Evolutionary conservation across 805 yeast genomes (phyloP), one percentile per base, ranked within the genome.

Genomic region (Cyberlindnera samutprakarnensis): DNA sequence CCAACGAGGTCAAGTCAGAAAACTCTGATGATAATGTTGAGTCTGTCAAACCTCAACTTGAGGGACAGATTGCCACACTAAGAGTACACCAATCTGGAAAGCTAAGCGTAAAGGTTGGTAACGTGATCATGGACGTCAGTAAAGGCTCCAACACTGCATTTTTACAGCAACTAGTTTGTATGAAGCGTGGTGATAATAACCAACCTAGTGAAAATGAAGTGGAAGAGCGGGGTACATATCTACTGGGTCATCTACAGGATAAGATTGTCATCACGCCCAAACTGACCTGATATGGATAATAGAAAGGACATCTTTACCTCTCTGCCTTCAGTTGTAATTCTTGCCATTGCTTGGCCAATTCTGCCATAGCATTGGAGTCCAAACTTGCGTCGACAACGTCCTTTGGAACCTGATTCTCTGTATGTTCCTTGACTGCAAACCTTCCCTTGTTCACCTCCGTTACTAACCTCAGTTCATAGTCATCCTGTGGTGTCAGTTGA

Each of bases 161-260:
- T 40, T 57, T 81, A 18, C 96, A 90, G 53, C 90, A 85, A 37
- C 63, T 84, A 8, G 73, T 80, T 14, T 42, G 78, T 64, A 97
- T 92, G 51, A 92, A 92, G 71, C n/a, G n/a, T n/a, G n/a, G n/a
- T n/a, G n/a, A n/a, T n/a, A 86, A 84, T 85, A 86, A 59, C 79
- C 92, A 35, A 11, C 56, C 57, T 1, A 57, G 65, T 7, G 52
- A 60, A 8, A 25, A 14, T n/a, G 28, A 18, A 9, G 31, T 15
- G 10, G 25, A 23, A 5, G 15, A 5, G 58, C 63, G 6, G 59
- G 64, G 15, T 47, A 56, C 71, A 7, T 62, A 60, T 31, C 57
- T 65, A 24, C 43, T 80, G 36, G 88, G 88, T 4, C 68, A 62
- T 31, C 54, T 80, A 1, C 60, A 63, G 14, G 70, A 71, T 18